Evolutionary conservation across 1,284 basidiomycete species (phyloP).

Genomic region (Marasmius oreades): DNA sequence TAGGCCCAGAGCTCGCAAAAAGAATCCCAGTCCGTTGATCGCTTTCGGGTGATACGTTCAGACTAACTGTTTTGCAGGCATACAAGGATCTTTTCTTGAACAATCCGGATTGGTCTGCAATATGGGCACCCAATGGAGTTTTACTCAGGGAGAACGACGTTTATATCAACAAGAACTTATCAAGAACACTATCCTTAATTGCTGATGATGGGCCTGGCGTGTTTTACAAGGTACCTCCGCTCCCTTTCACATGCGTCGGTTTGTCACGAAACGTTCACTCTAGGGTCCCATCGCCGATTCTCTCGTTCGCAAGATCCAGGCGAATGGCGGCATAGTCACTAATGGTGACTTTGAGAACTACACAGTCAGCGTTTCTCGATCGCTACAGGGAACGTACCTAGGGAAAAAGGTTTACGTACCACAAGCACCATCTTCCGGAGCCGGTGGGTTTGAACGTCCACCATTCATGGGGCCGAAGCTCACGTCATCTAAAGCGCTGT

Average conservation of each 20-base stretch:
- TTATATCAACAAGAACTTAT: constrained; percentile 67
- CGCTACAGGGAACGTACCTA: constrained; percentile 74
- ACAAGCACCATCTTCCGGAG: constrained; percentile 79
- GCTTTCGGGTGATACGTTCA: constrained; percentile 5
- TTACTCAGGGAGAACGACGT: constrained; percentile 73
- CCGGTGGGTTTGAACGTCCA: constrained; percentile 33
- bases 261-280: constrained; percentile 8
- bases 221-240: constrained; percentile 61
- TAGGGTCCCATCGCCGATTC: constrained; percentile 75
- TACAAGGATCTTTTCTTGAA: constrained; percentile 65
- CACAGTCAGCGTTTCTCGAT: constrained; percentile 64
- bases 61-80: constrained; percentile 31
- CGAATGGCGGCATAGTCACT: constrained; percentile 78
- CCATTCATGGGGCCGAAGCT: background rate
- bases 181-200: constrained; percentile 62
- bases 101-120: constrained; percentile 73
- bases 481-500: constrained; percentile 39
- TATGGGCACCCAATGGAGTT: constrained; percentile 78
- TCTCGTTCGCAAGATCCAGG: constrained; percentile 62
- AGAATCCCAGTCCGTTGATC: constrained; percentile 58
- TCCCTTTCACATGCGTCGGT: constrained; percentile 13
- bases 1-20: constrained; percentile 26
- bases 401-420: constrained; percentile 82
- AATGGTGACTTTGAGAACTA: constrained; percentile 71
- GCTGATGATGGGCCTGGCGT: constrained; percentile 68